Evolutionary conservation across 345 rosid genomes (phyloP).

Genomic region (Rhodamnia argentea): DNA sequence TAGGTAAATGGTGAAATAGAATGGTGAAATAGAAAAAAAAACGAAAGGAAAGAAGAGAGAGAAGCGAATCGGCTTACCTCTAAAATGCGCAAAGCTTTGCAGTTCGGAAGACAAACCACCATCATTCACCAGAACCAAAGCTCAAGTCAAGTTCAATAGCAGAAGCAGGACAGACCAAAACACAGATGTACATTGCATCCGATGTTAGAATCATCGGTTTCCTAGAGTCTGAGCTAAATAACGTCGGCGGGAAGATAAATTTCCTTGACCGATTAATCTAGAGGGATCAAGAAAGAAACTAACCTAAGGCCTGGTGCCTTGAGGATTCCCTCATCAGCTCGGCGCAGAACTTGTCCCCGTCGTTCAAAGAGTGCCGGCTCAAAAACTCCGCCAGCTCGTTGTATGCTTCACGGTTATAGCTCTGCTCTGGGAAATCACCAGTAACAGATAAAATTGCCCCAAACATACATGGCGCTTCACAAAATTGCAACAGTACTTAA

Average conservation of each 20-base stretch:
- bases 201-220: not conserved
- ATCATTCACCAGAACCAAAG: not conserved
- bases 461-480: not conserved
- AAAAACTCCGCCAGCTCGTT: conserved; percentile 54
- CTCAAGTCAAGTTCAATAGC: not conserved
- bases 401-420: conserved; percentile 76
- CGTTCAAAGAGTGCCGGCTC: conserved; percentile 45
- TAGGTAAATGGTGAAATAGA: not conserved
- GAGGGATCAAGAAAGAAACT: not conserved
- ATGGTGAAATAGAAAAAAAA: not conserved
- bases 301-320: conserved; percentile 63
- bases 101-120: not conserved
- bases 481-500: not conserved
- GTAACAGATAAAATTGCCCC: not conserved
- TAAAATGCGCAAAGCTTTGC: conserved; percentile 54
- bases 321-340: conserved; percentile 72
- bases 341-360: conserved; percentile 75
- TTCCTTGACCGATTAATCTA: not conserved
- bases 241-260: not conserved
- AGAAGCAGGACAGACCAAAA: not conserved
- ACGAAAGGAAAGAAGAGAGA: not conserved
- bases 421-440: conserved; percentile 29
- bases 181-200: not conserved
- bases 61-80: conserved; percentile 37
- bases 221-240: not conserved